These are phyloP conservation scores for Wickerhamomyces sp. DNA, from an alignment of 1,139 yeast species.

Conservation along the genomic window DNA sequence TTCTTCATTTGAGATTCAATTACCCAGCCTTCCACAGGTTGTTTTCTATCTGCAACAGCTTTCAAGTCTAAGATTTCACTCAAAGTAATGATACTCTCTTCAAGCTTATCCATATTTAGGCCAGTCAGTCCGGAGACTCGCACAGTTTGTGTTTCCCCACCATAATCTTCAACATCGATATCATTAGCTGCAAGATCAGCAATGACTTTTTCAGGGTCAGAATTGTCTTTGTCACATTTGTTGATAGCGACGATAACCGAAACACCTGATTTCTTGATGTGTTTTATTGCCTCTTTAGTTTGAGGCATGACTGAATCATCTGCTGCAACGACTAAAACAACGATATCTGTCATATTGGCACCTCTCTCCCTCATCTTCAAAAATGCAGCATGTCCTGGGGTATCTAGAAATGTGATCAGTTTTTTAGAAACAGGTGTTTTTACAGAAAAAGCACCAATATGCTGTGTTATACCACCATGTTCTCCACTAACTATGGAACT, in stretches of 20 bases:
- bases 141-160: constrained; percentile 93
- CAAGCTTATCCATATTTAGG: constrained; percentile 79
- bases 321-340: constrained; percentile 92
- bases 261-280: constrained; percentile 54
- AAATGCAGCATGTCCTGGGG: constrained; percentile 98
- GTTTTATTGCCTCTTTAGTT: constrained; percentile 92
- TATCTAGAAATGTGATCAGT: constrained; percentile 83
- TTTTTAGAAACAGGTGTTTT: constrained; percentile 69
- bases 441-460: constrained; percentile 95
- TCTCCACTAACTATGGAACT: constrained; percentile 80
- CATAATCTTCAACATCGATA: constrained; percentile 85
- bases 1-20: constrained; percentile 81
- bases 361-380: constrained; percentile 96
- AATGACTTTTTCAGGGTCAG: constrained; percentile 63
- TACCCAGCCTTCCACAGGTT: constrained; percentile 77
- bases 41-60: constrained; percentile 41
- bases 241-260: constrained; percentile 81
- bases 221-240: constrained; percentile 81
- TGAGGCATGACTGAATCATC: constrained; percentile 99
- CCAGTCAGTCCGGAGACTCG: constrained; percentile 86
- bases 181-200: constrained; percentile 74
- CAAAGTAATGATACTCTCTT: constrained; percentile 81
- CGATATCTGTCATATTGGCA: constrained; percentile 89
- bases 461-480: constrained; percentile 97
- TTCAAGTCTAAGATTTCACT: constrained; percentile 80